phyloP scores from a whole-genome alignment of 768 basidiomycete genomes.

The Tulasnella calospora region DNA sequence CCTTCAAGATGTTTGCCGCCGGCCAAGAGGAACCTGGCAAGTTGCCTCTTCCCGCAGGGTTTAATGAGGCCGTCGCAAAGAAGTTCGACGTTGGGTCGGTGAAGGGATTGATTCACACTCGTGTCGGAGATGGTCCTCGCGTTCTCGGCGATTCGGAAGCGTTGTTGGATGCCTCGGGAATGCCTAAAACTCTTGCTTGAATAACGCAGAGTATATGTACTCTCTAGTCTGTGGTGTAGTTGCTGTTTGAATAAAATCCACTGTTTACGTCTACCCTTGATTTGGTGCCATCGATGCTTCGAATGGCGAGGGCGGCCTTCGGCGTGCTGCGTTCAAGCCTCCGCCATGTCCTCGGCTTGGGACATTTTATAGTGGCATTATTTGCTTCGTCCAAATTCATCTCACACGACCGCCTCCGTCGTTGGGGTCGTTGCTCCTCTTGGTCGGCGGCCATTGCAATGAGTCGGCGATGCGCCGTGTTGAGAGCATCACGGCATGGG shows the following conservation, averaged over 20 bases:
- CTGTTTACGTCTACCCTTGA: neutral
- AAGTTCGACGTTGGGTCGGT: constrained; percentile 49
- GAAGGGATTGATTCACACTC: constrained; percentile 43
- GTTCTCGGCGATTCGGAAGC: constrained; percentile 58
- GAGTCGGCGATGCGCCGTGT: neutral
- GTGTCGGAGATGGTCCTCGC: constrained; percentile 46
- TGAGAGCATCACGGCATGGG: neutral
- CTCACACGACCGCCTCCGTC: neutral
- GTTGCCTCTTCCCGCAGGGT: constrained; percentile 53
- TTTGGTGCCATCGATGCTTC: neutral
- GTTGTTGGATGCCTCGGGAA: constrained; percentile 61
- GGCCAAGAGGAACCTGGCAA: constrained; percentile 43
- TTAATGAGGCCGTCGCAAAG: constrained; percentile 73
- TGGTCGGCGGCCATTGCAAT: neutral
- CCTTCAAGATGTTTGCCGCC: constrained; percentile 55
- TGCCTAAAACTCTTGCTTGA: constrained; percentile 46
- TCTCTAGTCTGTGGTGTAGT: neutral
- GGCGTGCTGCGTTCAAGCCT: constrained; percentile 1
- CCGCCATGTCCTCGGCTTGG: neutral
- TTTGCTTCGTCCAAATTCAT: constrained; percentile 4
- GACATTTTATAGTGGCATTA: neutral
- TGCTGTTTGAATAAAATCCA: neutral
- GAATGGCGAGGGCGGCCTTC: neutral
- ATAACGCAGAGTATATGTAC: neutral
- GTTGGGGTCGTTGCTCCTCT: neutral